Conservation (phyloP, 202 grass and related monocot species). For the Zizania palustris region DNA sequence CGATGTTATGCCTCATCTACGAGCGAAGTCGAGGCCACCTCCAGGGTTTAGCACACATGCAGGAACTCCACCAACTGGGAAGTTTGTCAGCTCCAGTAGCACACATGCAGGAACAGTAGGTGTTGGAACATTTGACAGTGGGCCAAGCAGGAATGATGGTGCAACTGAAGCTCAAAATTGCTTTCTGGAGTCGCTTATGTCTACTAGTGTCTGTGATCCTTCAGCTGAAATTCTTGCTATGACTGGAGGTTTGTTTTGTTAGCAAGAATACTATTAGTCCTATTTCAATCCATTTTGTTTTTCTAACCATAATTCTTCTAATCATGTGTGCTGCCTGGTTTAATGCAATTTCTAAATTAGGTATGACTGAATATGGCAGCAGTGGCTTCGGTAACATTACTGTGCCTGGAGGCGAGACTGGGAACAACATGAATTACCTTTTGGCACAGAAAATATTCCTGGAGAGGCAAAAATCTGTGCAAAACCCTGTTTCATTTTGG, state of each 20-base stretch:
- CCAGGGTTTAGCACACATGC: constrained; percentile 80
- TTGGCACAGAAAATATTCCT: constrained; percentile 76
- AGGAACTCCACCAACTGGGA: constrained; percentile 43
- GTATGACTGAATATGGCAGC: constrained; percentile 38
- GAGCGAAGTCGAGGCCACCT: constrained; percentile 79
- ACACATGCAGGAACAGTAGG: constrained; percentile 45
- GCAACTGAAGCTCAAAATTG: constrained; percentile 69
- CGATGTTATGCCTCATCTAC: constrained; percentile 94
- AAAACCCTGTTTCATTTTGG: constrained; percentile 70
- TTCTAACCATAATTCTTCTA: constrained; percentile 19
- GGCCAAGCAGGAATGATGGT: constrained; percentile 43
- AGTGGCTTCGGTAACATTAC: no score
- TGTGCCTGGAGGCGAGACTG: constrained; percentile 44
- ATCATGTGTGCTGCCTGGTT: constrained; percentile 23
- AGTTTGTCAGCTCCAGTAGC: constrained; percentile 47
- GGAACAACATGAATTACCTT: constrained; percentile 68
- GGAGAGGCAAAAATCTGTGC: constrained; percentile 74
- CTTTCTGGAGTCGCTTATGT: constrained; percentile 88
- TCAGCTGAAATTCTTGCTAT: constrained; percentile 41
- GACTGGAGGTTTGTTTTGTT: constrained; percentile 59
- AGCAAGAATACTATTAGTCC: constrained; percentile 24
- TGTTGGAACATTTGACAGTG: constrained; percentile 51
- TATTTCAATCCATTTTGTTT: constrained; percentile 18
- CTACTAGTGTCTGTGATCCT: constrained; percentile 51
- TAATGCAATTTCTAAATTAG: constrained; percentile 45